Conservation (phyloP, 345 rosid genomes). For the Eucalyptus regnans region DNA sequence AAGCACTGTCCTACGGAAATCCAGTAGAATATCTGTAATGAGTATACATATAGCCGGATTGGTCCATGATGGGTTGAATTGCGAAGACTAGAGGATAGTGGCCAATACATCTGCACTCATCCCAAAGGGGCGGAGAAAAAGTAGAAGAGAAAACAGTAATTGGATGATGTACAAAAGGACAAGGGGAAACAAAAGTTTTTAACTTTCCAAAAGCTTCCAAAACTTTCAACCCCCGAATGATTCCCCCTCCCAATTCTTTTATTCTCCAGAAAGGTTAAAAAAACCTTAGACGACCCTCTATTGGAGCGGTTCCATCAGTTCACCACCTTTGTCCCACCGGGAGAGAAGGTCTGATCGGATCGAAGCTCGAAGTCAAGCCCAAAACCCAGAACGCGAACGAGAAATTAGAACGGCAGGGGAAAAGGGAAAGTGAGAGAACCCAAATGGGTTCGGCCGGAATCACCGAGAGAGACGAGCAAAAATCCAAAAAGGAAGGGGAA, state of each 20-base stretch:
- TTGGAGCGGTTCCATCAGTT: not conserved
- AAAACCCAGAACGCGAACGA: not conserved
- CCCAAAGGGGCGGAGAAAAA: constrained; percentile 1
- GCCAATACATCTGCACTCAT: not conserved
- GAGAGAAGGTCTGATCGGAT: constrained; percentile 9
- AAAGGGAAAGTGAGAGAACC: not conserved
- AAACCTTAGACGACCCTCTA: not conserved
- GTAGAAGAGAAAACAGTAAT: not conserved
- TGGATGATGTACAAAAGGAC: constrained; percentile 19
- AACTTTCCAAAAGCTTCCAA: constrained; percentile 34
- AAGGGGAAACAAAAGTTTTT: constrained; percentile 14
- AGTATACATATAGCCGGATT: not conserved
- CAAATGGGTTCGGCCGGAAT: not conserved
- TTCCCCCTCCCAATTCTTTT: not conserved
- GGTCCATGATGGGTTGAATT: not conserved
- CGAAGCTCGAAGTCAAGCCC: not conserved
- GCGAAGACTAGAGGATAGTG: not conserved
- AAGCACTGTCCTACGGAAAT: not conserved
- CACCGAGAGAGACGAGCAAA: not conserved
- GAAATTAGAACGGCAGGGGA: not conserved
- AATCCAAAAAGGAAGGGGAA: not conserved
- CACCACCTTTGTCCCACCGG: not conserved
- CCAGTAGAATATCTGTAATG: not conserved
- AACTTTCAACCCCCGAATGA: constrained; percentile 17
- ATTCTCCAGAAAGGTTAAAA: not conserved